Evolutionary conservation across 2,329 filamentous ascomycete genomes (phyloP).

Genomic region (Exophiala viscosa): DNA sequence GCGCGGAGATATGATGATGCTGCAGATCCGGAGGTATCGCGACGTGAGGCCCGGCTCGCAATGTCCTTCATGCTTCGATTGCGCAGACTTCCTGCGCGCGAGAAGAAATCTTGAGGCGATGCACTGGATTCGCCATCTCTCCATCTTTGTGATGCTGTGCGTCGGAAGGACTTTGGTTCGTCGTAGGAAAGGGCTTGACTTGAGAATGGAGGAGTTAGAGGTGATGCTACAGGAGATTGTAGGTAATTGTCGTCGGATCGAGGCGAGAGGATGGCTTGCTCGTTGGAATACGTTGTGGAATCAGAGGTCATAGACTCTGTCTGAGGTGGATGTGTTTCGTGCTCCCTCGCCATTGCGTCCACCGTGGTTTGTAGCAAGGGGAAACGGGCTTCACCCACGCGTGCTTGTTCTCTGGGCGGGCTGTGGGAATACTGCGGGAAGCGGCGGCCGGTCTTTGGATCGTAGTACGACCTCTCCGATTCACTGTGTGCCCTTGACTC

Average conservation of each 20-base stretch:
- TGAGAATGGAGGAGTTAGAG: conserved; percentile 8
- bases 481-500: conserved; percentile 26
- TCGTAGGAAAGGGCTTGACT: conserved; percentile 26
- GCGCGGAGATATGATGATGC: conserved; percentile 53
- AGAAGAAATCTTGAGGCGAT: conserved; percentile 33
- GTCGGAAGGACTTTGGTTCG: conserved; percentile 19
- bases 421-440: conserved; percentile 23
- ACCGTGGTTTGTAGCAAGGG: conserved; percentile 29
- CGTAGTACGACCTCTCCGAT: conserved; percentile 24
- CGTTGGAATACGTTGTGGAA: conserved; percentile 22
- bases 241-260: conserved; percentile 13
- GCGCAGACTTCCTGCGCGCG: conserved; percentile 26
- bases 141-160: conserved; percentile 28
- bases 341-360: conserved; percentile 27
- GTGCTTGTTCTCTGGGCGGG: conserved; percentile 24
- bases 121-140: conserved; percentile 33
- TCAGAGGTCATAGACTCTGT: conserved; percentile 23
- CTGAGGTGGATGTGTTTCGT: conserved; percentile 15
- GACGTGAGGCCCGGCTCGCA: conserved; percentile 19
- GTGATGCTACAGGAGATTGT: conserved; percentile 21
- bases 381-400: conserved; percentile 27
- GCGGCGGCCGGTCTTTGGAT: conserved; percentile 27
- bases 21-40: conserved; percentile 42
- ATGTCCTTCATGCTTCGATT: conserved; percentile 20
- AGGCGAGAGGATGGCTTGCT: conserved; percentile 21